Conservation (phyloP, 805 yeast species). For the Yarrowia sp. region DNA sequence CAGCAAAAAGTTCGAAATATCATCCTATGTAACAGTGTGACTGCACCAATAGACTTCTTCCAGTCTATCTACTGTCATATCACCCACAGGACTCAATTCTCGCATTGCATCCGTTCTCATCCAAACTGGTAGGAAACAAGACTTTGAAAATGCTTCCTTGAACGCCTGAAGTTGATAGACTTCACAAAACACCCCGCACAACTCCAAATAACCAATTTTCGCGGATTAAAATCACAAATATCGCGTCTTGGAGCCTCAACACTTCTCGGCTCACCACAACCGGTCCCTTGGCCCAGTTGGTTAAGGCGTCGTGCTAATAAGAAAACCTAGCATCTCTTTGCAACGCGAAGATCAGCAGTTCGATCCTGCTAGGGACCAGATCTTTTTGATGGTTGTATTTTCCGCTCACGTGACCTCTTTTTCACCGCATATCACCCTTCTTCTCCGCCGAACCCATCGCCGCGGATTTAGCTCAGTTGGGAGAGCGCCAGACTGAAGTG, state of each 20-base stretch:
- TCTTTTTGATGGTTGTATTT: neutral
- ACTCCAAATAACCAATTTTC: too few relatives aligned
- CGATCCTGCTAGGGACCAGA: conserved; percentile 52
- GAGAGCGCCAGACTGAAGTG: conserved; percentile 53
- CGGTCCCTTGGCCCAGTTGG: conserved; percentile 34
- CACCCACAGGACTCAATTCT: too few relatives aligned
- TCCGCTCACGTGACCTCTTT: neutral
- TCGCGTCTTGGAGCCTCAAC: too few relatives aligned
- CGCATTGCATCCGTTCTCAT: neutral
- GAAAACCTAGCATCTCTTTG: conserved; percentile 28
- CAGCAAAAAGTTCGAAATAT: too few relatives aligned
- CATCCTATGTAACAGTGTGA: too few relatives aligned
- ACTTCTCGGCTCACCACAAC: neutral
- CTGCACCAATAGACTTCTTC: too few relatives aligned
- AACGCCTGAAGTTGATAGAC: too few relatives aligned
- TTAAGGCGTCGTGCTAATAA: conserved; percentile 29
- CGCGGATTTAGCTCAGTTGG: conserved; percentile 50
- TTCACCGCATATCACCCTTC: neutral
- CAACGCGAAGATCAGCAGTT: conserved; percentile 59
- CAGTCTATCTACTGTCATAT: too few relatives aligned
- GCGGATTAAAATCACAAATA: too few relatives aligned
- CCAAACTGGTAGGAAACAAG: neutral
- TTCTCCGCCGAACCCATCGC: too few relatives aligned
- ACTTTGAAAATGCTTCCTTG: neutral
- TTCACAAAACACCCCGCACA: too few relatives aligned